Base-by-base conservation (phyloP, 202 grass and related monocot genomes). In the Setaria italica region DNA sequence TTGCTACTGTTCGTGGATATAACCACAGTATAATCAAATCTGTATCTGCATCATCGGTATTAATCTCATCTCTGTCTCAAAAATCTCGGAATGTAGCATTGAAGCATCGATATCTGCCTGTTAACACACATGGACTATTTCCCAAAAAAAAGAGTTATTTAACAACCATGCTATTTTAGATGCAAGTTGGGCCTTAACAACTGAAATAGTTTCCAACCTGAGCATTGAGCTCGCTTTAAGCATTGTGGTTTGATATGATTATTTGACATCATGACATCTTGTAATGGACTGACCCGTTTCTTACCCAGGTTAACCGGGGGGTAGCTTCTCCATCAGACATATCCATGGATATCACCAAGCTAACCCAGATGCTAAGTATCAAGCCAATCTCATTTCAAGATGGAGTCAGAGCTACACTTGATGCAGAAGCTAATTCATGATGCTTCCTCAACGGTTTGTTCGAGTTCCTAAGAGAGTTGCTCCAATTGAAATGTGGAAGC, bases 301-400 rank as follows among this genome's bases (percentile, higher is more conserved):
- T 66, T 83, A 66, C 78, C 53, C 84, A 99, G 97, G 80, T 94
- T 63, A 83, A 96, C 76, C 84, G 93, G 13, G 96, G 93, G 35
- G 93, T 99, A 58, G 87, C 86, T 68, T 96, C 97, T 60, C 93
- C 97, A 59, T 33, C 97, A 77, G 97, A 96, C 67, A 99, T 96
- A 94, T 99, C 93, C 66, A 99, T 96, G 93, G 90, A 99, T 90
- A 99, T 94, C 89, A 88, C 78, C 76, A 91, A 69, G 85, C 67
- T 96, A 82, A 88, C 87, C 71, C 84, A 92, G 72, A 68, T 90
- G 48, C 82, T 99, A 78, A 82, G 90, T 78, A 89, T 89, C 82
- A 86, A 69, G 70, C 89, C 93, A 60, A 65, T 87, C 78, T 88
- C 92, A 84, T 99, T 96, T 42, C 71, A 85, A 15, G 90, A 94